phyloP scores from a whole-genome alignment of 1,139 yeast species.

The Yamadazyma aaseri region DNA sequence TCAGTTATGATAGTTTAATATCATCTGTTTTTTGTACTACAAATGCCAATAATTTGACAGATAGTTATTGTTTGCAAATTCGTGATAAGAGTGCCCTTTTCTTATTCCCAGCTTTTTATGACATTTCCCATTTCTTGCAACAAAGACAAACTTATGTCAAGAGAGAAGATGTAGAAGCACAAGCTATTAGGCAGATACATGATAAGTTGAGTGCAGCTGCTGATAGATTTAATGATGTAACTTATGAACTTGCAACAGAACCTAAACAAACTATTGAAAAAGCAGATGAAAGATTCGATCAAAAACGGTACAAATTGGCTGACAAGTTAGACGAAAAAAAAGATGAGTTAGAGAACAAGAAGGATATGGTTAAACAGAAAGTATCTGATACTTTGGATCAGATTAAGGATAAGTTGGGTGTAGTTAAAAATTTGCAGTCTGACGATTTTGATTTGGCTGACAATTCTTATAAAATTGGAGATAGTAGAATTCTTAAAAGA shows the following conservation, averaged over 20 bases:
- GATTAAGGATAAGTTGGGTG: conserved; percentile 14
- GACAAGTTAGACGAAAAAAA: conserved; percentile 16
- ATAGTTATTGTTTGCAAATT: conserved; percentile 41
- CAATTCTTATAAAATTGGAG: conserved; percentile 8
- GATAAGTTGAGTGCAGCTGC: conserved; percentile 19
- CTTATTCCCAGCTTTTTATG: conserved; percentile 31
- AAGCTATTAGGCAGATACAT: conserved; percentile 24
- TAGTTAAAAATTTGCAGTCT: conserved; percentile 12
- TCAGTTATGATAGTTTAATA: conserved; percentile 31
- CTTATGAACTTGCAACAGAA: conserved; percentile 21
- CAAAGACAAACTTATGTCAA: conserved; percentile 1
- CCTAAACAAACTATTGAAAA: conserved; percentile 20
- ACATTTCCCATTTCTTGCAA: conserved; percentile 8
- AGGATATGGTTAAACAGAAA: conserved; percentile 9
- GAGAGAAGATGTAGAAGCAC: conserved; percentile 15
- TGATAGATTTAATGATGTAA: conserved; percentile 19
- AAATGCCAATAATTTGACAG: conserved; percentile 15
- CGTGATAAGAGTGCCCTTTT: conserved; percentile 24
- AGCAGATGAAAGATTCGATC: conserved; percentile 22
- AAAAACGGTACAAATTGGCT: conserved; percentile 15
- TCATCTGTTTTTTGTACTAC: conserved; percentile 45
- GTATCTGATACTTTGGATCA: conserved; percentile 5
- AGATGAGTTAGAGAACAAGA: conserved; percentile 14
- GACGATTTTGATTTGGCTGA: conserved; percentile 10
- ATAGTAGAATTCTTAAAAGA: conserved; percentile 8